Evolutionary conservation across 345 rosid genomes (phyloP), one percentile per base, ranked within the genome.

Genomic region (Sisymbrium irio): DNA sequence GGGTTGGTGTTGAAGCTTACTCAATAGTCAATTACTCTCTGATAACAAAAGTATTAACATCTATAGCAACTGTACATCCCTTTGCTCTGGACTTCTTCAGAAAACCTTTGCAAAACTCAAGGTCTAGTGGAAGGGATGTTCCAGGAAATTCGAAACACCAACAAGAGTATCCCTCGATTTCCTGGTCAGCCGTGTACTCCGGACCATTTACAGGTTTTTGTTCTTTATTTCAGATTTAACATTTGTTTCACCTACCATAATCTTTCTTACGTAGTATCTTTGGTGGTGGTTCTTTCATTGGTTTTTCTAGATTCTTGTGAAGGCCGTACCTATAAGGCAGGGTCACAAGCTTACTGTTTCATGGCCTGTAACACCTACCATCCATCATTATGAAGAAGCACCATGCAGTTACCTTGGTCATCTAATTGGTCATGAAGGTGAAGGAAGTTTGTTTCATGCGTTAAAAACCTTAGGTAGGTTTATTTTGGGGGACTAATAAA

Each of bases 351-450:
- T 94, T 20, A 50, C 55, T 22, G 66, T 91, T 62, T 60, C 62
- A 32, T 94, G 98, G 98, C 98, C 98, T 62, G 76, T 94, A 35
- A 76, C 95, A 59, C 96, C 97, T 11, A 82, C 85, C 72, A 89
- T 89, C 82, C 81, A 54, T 71, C 88, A 82, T 78, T 89, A 91
- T 83, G 88, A 85, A 83, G 97, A 89, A 76, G 96, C 85, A 62
- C 91, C 97, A 63, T 75, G 91, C 85, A 87, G 64, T 72, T 91
- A 94, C 73, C 86, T 94, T 67, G 73, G 87, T 72, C 85, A 88
- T 77, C 88, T 94, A 71, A 85, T 91, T 76, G 95, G 93, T 58
- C 98, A 94, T 71, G 86, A 89, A 86, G 93, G 88, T 76, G 89
- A 91, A 85, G 98, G 98, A 72, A 89, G 97, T 50, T 60, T 94